Evolutionary conservation across 2,329 filamentous ascomycete genomes (phyloP), one percentile per base, ranked within the genome.

Genomic region (Stachybotrys elegans): DNA sequence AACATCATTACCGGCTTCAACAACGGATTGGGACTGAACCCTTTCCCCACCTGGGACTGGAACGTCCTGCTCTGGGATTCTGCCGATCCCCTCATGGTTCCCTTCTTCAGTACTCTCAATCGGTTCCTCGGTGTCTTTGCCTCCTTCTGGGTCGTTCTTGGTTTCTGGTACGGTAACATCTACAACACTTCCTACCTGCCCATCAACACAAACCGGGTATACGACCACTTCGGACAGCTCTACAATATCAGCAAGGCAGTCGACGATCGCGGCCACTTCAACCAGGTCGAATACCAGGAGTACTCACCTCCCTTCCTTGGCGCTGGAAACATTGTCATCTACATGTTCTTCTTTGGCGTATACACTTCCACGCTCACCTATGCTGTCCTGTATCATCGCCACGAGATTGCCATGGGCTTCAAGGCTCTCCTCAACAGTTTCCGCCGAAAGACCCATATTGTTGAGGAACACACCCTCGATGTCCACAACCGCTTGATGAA

Each of bases 51-150:
- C 3, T 71, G 69, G 47, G 71, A 74, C 51, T 74, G 71, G 71
- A 73, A 73, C 49, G 57, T 71, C 36, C 49, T 72, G 17, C 63
- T 70, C 4, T 67, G 65, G 65, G 65, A 67, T 41, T 67, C 64
- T 31, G 56, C 65, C 51, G 69, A 72, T 45, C 69, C 69, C 2
- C 61, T 72, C 43, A 71, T 73, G 66, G 65, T 72, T 7, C 74
- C 75, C 4, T 75, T 74, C 55, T 76, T 80, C 61, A 77, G 76
- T 22, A 83, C 81, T 35, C 68, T 79, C 43, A 86, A 86, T 59
- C 78, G 75, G 19, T 68, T 83, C 48, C 62, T 81, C 36, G 81
- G 81, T 22, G 70, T 76, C 40, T 68, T 81, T 12, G 49, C 77
- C 25, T 76, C 72, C 35, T 72, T 73, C 52, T 73, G 77, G 63